phyloP scores from a whole-genome alignment of 176 grass and related monocot species.

The Carex kokanica region DNA sequence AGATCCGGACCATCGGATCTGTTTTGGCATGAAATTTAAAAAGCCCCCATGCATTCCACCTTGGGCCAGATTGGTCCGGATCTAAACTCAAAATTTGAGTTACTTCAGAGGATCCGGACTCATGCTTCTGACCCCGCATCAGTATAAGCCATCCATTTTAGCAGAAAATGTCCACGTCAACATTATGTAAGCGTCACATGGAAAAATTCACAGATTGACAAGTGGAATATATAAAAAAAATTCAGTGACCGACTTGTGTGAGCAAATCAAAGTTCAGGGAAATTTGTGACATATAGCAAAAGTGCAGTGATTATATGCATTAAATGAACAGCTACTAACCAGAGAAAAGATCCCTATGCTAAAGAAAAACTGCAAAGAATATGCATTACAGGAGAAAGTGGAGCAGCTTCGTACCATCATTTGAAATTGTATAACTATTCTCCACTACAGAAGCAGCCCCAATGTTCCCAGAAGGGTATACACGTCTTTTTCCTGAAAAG shows the following conservation, averaged over 20 bases:
- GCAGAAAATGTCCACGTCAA: not conserved
- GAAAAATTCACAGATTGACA: not conserved
- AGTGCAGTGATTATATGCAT: not conserved
- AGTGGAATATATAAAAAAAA: not conserved
- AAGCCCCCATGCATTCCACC: too few species aligned
- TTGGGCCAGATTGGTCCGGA: too few species aligned
- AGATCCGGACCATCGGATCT: too few species aligned
- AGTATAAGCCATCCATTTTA: not conserved
- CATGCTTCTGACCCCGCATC: too few species aligned
- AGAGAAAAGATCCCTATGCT: not conserved
- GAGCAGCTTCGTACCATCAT: conserved; percentile 37
- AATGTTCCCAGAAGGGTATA: conserved; percentile 30
- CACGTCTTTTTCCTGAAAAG: conserved; percentile 55
- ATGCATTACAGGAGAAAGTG: not conserved
- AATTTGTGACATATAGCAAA: not conserved
- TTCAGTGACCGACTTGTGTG: not conserved
- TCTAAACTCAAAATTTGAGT: too few species aligned
- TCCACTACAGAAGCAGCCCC: conserved; percentile 40
- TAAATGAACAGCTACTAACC: not conserved
- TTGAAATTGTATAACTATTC: conserved; percentile 34
- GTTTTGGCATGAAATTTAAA: too few species aligned
- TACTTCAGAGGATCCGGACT: too few species aligned
- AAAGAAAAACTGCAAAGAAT: not conserved
- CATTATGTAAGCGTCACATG: not conserved
- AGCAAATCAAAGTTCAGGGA: not conserved